Conservation (phyloP, 441 rosid species). For the Eutrema salsugineum region DNA sequence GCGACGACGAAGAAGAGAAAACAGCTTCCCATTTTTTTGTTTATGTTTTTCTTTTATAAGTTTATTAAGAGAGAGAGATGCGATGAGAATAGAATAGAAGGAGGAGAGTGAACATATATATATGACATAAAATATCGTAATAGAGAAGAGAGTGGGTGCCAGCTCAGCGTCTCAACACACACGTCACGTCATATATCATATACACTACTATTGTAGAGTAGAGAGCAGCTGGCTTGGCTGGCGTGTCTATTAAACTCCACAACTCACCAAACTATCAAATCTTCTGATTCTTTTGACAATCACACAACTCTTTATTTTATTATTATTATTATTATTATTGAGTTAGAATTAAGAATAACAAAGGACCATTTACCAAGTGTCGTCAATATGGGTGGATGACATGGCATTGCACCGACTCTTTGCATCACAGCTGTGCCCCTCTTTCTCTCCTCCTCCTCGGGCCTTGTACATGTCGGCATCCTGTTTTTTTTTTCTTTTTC, state of each 20-base stretch:
- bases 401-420: slow-evolving; percentile 48
- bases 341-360: no score
- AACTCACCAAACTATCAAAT: no score
- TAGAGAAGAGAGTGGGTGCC: slow-evolving; percentile 35
- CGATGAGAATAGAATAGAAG: not conserved
- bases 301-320: no score
- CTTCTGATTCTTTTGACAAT: no score
- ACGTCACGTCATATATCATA: not conserved
- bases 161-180: slow-evolving; percentile 41
- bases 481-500: no score
- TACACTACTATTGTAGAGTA: not conserved
- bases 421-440: slow-evolving; percentile 9
- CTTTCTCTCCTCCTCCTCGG: not conserved
- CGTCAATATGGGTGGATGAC: not conserved
- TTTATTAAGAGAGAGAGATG: not conserved
- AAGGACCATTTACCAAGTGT: not conserved
- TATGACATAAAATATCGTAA: no score
- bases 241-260: no score
- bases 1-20: slow-evolving; percentile 33
- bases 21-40: slow-evolving; percentile 32
- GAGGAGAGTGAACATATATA: slow-evolving; percentile 8
- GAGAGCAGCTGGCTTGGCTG: slow-evolving; percentile 8
- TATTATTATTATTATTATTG: no score
- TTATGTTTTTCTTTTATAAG: not conserved
- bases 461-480: slow-evolving; percentile 9